phyloP scores from a whole-genome alignment of 2,329 filamentous ascomycete species.

The Cladophialophora carrionii region DNA sequence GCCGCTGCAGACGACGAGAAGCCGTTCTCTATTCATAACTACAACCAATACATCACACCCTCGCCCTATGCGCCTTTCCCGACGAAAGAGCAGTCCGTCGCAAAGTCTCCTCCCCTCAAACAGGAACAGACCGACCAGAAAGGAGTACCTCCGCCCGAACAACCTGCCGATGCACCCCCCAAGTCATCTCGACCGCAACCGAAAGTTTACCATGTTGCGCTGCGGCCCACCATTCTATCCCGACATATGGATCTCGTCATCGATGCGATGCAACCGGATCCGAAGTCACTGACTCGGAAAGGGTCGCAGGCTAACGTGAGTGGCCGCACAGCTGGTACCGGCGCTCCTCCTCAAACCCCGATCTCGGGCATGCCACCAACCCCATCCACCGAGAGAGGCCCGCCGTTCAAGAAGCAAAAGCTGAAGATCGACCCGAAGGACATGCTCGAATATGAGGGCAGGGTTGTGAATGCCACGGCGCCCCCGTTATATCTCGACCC shows the following conservation, averaged over 20 bases:
- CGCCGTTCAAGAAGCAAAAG: slow-evolving; percentile 69
- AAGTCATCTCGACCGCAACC: slow-evolving; percentile 49
- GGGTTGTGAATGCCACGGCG: slow-evolving; percentile 72
- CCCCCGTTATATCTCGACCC: slow-evolving; percentile 78
- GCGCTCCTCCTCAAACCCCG: slow-evolving; percentile 68
- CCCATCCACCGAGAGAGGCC: slow-evolving; percentile 58
- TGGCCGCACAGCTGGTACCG: slow-evolving; percentile 49
- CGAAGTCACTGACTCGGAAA: slow-evolving; percentile 54
- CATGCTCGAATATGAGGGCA: slow-evolving; percentile 73
- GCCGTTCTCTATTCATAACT: slow-evolving; percentile 87
- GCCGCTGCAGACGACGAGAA: slow-evolving; percentile 63
- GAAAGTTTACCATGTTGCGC: slow-evolving; percentile 74
- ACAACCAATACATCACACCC: slow-evolving; percentile 85
- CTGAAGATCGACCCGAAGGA: slow-evolving; percentile 77
- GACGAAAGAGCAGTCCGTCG: slow-evolving; percentile 50
- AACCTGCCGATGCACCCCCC: slow-evolving; percentile 27
- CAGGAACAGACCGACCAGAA: slow-evolving; percentile 26
- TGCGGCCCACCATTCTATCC: slow-evolving; percentile 80
- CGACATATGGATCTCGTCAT: slow-evolving; percentile 75
- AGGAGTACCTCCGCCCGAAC: slow-evolving; percentile 25
- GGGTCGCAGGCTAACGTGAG: slow-evolving; percentile 49
- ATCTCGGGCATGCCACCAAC: slow-evolving; percentile 63
- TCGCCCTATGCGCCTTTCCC: slow-evolving; percentile 82
- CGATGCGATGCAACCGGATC: slow-evolving; percentile 71
- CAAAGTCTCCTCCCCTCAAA: slow-evolving; percentile 36